Percentiles rank a stretch among this genome's conserved stretches.
Evolutionary conservation across 2,329 filamentous ascomycete species (phyloP).

Genomic region (Fusarium tanahbumbuense): DNA sequence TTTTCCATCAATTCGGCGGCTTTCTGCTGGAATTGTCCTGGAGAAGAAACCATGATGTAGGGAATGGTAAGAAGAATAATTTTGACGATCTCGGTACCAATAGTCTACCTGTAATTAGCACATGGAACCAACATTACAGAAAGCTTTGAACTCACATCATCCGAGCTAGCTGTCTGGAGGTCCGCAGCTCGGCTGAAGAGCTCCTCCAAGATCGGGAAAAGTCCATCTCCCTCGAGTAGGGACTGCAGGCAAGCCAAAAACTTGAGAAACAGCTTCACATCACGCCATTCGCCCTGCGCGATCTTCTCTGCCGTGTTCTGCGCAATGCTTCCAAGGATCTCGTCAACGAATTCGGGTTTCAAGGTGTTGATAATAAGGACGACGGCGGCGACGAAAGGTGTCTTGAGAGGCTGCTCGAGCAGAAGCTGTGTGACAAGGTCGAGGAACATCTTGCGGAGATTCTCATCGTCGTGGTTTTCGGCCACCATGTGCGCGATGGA

Average conservation of each 20-base stretch:
- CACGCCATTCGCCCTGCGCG: conserved; percentile 82
- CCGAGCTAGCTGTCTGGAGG: conserved; percentile 89
- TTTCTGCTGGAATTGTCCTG: conserved; percentile 76
- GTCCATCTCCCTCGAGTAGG: conserved; percentile 82
- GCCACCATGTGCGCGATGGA: conserved; percentile 80
- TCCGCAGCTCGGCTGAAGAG: conserved; percentile 93
- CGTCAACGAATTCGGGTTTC: conserved; percentile 78
- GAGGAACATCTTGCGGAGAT: conserved; percentile 78
- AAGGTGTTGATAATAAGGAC: conserved; percentile 82
- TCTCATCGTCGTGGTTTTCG: conserved; percentile 87
- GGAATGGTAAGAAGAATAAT: conserved; percentile 95
- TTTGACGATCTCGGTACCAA: conserved; percentile 90
- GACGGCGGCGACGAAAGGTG: conserved; percentile 90
- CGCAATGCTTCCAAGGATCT: conserved; percentile 74
- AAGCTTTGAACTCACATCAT: conserved; percentile 75
- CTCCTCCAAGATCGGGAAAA: conserved; percentile 87
- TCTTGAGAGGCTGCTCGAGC: conserved; percentile 94
- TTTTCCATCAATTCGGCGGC: conserved; percentile 87
- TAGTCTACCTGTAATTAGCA: conserved; percentile 59
- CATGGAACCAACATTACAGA: neutral
- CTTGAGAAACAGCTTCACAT: conserved; percentile 89
- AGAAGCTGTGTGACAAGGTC: conserved; percentile 80
- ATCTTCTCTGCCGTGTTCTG: conserved; percentile 74
- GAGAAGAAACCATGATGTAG: conserved; percentile 83
- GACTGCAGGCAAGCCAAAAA: conserved; percentile 89